These are phyloP conservation scores for Gynostemma pentaphyllum DNA, from an alignment of 306 rosid species.

Conservation along the genomic window DNA sequence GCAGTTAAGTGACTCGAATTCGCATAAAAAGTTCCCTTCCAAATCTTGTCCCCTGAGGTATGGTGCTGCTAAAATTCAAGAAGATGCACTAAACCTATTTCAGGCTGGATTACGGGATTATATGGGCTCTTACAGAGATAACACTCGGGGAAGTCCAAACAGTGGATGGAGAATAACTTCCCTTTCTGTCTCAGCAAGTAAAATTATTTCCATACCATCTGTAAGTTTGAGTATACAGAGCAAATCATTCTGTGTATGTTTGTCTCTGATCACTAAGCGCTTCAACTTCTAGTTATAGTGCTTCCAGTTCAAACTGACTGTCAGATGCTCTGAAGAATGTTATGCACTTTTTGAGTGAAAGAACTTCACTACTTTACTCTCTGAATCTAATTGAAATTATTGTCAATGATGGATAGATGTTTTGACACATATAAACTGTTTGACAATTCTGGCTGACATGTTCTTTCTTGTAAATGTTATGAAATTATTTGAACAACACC, in stretches of 20 bases:
- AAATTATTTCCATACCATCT: conserved; percentile 72
- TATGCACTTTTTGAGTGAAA: neutral
- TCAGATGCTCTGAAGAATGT: neutral
- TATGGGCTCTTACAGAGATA: conserved; percentile 31
- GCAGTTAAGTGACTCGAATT: conserved; percentile 59
- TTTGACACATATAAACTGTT: neutral
- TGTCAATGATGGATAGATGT: neutral
- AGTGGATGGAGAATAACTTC: conserved; percentile 64
- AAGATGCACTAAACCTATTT: conserved; percentile 77
- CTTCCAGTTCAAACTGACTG: neutral
- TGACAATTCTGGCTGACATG: neutral
- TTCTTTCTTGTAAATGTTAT: neutral
- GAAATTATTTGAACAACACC: neutral
- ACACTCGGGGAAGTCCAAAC: conserved; percentile 35
- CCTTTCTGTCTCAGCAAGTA: conserved; percentile 81
- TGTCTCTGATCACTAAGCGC: neutral
- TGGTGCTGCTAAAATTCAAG: conserved; percentile 81
- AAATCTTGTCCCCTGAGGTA: conserved; percentile 87
- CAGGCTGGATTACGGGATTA: conserved; percentile 77
- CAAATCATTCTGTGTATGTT: conserved; percentile 6
- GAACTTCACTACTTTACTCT: neutral
- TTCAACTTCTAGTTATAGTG: neutral
- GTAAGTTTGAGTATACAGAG: conserved; percentile 39
- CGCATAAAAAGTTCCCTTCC: conserved; percentile 73
- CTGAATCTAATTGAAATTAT: neutral